Conservation (phyloP, 2,329 filamentous ascomycete genomes). For the Chrysoporthe puriensis region DNA sequence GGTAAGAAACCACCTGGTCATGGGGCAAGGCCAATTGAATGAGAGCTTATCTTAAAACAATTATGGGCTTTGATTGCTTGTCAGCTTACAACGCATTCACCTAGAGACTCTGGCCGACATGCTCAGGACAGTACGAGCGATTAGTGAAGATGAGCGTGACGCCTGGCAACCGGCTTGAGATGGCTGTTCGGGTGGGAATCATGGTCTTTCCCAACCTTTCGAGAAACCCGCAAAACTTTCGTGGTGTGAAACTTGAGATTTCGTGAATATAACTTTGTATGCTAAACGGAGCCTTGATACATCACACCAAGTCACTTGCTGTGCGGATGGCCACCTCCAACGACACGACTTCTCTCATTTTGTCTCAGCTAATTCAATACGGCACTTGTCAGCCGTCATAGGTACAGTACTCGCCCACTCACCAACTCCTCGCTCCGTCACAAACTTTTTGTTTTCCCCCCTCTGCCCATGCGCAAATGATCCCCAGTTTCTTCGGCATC, state of each 20-base stretch:
- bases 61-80: too few relatives aligned
- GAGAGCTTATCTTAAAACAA: too few relatives aligned
- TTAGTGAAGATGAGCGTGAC: too few relatives aligned
- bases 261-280: too few relatives aligned
- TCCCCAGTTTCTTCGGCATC: neutral
- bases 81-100: too few relatives aligned
- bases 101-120: too few relatives aligned
- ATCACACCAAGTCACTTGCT: neutral
- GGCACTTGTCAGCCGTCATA: neutral
- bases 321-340: neutral
- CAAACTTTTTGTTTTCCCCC: neutral
- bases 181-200: too few relatives aligned
- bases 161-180: too few relatives aligned
- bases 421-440: constrained; percentile 4
- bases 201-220: too few relatives aligned
- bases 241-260: neutral
- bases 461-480: neutral
- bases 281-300: neutral
- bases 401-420: neutral
- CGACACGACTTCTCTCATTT: neutral
- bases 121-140: too few relatives aligned
- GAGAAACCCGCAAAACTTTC: neutral
- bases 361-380: neutral
- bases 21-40: too few relatives aligned
- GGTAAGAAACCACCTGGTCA: too few relatives aligned